phyloP scores from a whole-genome alignment of 73 alveolate genomes.

The Chromera velia region DNA sequence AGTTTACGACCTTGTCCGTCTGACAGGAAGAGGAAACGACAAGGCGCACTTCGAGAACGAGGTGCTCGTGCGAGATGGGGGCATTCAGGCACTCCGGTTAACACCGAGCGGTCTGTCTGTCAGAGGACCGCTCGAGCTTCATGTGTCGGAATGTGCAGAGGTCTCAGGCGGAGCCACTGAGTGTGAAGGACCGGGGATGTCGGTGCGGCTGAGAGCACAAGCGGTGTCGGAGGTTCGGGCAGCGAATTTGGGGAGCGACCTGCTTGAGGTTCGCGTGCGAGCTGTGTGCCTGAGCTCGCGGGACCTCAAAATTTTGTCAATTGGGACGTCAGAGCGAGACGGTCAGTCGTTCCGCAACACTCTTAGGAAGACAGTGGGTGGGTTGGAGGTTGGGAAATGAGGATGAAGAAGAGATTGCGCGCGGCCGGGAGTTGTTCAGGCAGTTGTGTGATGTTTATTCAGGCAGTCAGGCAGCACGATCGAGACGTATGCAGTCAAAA shows the following conservation, averaged over 20 bases:
- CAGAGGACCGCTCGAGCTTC: neutral
- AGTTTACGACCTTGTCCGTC: too few species aligned
- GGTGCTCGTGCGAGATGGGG: neutral
- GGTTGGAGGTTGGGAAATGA: too few species aligned
- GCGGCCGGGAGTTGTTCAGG: too few species aligned
- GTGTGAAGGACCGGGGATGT: too few species aligned
- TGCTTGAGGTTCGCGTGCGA: constrained; percentile 21
- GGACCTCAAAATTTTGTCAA: constrained; percentile 16
- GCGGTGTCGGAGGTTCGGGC: constrained; percentile 11
- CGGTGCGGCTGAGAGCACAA: neutral
- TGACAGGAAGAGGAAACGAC: too few species aligned
- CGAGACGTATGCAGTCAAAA: too few species aligned
- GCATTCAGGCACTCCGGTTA: neutral
- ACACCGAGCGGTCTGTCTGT: neutral
- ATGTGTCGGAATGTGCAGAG: neutral
- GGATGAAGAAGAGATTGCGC: too few species aligned
- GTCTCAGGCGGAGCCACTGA: too few species aligned
- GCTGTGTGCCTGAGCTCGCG: constrained; percentile 37
- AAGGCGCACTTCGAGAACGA: neutral
- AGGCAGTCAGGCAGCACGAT: too few species aligned
- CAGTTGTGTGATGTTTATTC: too few species aligned
- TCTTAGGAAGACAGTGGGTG: too few species aligned
- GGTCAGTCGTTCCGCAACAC: too few species aligned
- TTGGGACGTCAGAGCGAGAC: constrained; percentile 13
- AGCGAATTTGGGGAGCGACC: constrained; percentile 14